Evolutionary conservation across 1,139 yeast species (phyloP), one percentile per base, ranked within the genome.

Genomic region (Nakaseomyces sp.): DNA sequence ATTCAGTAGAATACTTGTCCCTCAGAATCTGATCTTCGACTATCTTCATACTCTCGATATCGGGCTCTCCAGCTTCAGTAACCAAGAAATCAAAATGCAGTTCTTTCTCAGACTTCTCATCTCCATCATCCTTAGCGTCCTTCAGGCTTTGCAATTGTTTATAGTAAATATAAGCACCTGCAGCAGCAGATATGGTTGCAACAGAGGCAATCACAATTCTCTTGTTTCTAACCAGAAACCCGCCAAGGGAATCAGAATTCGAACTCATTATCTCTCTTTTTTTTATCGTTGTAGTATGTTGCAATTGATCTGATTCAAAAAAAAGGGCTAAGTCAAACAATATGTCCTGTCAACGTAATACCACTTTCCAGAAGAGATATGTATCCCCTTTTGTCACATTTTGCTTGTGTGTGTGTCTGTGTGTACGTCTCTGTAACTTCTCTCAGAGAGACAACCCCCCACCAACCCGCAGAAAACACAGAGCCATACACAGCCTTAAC

Each of bases 1-100:
- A 75, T 36, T 81, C 77, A 47, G 76, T 65, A 7, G 96, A 86
- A 73, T 87, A 76, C 50, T 75, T 75, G 50, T 80, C 82, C 55
- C 74, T 79, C 72, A 2, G 60, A 53, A 18, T 66, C 61, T 39
- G 83, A 19, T 32, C 36, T 18, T 35, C 38, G 12, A 22, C 18
- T 35, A 5, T n/a, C 68, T 46, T 64, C 61, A 36, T 39, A 28
- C 28, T n/a, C 22, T 71, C 79, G 43, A 81, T 60, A 28, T 67
- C 70, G 5, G 89, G 89, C 49, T 76, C 70, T 3, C 84, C 84
- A 32, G 42, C 30, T 12, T 28, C 40, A 19, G 51, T 45, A 37
- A 50, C 44, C 37, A 47, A 40, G 36, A 32, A 32, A 19, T 32
- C 36, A 32, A 32, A 32, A 30, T 8, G 17, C n/a, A 18, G 24